Base-by-base conservation (phyloP, 2,329 filamentous ascomycete species). In the Torrubiella hemipterigena region DNA sequence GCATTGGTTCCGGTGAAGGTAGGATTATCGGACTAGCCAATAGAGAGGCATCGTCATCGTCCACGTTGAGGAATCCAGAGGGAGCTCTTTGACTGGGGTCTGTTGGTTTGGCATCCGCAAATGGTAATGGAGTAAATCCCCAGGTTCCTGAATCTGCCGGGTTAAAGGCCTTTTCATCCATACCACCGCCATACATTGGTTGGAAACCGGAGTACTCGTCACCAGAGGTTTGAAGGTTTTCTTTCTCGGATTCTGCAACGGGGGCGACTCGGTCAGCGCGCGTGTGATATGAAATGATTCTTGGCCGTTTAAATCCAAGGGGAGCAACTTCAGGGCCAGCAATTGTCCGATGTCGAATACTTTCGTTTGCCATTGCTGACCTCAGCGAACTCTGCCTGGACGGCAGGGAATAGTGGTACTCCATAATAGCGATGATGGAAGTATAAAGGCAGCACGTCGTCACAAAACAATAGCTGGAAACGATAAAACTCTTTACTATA, bases 1-100 rank as follows among this genome's bases (percentile, higher is more conserved):
- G 36, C 1, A 32, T 27, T 7, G 33, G 9, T 2, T 22, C 22
- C 4, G 15, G n/a, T 22, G 23, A 34, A 3, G 40, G 30, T 11
- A 29, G 21, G 4, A 32, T 22, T 3, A 33, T 19, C 16, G 35
- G 31, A 12, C 35, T 40, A 17, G 23, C 20, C 3, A 39, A 18
- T 7, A 37, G n/a, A 7, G 37, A 35, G 6, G 34, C 34, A 27
- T 37, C 34, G 10, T 37, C 34, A 19, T 37, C 34, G n/a, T n/a
- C n/a, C n/a, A n/a, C n/a, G n/a, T n/a, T n/a, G n/a, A n/a, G n/a
- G n/a, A n/a, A n/a, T n/a, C n/a, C n/a, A n/a, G n/a, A n/a, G n/a
- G n/a, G n/a, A n/a, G n/a, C n/a, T n/a, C n/a, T n/a, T n/a, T n/a
- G n/a, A n/a, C n/a, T n/a, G n/a, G n/a, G n/a, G n/a, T n/a, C n/a